Conservation (phyloP, 2,329 filamentous ascomycete species). For the Pseudopyrenochaeta lycopersici region DNA sequence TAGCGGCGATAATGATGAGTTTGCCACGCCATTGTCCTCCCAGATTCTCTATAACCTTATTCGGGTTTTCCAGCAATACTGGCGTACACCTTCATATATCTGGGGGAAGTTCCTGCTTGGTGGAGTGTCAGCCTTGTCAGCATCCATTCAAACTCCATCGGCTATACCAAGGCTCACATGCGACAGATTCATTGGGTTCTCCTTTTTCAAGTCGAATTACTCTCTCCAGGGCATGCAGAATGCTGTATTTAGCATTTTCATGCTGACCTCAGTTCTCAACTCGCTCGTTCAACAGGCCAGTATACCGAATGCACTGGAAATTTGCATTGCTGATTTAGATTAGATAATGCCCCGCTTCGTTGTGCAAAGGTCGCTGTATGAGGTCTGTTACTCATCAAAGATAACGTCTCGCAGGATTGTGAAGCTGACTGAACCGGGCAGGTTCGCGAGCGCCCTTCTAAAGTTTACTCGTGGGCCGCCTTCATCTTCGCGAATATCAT, state of each 20-base stretch:
- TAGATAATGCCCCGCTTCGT: slow-evolving; percentile 66
- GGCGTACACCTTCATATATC: slow-evolving; percentile 52
- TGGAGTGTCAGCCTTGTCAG: no score
- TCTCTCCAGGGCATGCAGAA: slow-evolving; percentile 50
- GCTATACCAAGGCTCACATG: slow-evolving; percentile 46
- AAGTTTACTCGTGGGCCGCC: slow-evolving; percentile 75
- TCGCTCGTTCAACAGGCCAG: no score
- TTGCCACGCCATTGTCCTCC: slow-evolving; percentile 47
- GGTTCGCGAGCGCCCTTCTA: slow-evolving; percentile 66
- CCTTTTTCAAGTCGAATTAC: slow-evolving; percentile 71
- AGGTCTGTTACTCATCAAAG: slow-evolving; percentile 29
- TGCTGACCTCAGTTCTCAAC: slow-evolving; percentile 24
- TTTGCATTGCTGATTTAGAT: no score
- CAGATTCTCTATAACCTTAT: slow-evolving; percentile 40
- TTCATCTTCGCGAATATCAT: slow-evolving; percentile 74
- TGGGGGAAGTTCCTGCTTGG: slow-evolving; percentile 16
- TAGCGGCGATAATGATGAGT: slow-evolving; percentile 46
- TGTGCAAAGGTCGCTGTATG: slow-evolving; percentile 64
- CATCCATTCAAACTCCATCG: background rate
- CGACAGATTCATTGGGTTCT: slow-evolving; percentile 62
- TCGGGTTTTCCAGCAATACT: slow-evolving; percentile 54
- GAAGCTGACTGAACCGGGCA: no score
- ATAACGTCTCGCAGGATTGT: no score
- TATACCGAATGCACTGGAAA: no score
- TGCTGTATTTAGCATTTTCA: slow-evolving; percentile 58